Evolutionary conservation across 306 rosid species (phyloP), one percentile per base, ranked within the genome.

Genomic region (Mimosa bimucronata): DNA sequence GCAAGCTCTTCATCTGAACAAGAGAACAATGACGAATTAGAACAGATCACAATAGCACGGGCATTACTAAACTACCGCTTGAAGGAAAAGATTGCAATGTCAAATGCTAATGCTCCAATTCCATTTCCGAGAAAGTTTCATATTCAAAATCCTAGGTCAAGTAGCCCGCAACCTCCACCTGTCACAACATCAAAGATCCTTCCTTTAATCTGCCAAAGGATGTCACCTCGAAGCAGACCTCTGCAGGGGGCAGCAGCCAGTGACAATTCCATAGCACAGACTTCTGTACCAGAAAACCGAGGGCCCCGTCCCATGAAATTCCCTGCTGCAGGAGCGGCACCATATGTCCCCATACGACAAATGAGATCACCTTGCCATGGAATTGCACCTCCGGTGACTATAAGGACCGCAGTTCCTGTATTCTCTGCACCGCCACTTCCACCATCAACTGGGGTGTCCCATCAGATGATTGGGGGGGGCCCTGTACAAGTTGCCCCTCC

Each of bases 21-120:
- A 2, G 99, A 96, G 60, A 90, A 78, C 90, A 91, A 73, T 26
- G 99, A 96, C 66, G 99, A 96, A 79, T 79, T 93, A 74, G 99
- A 96, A 83, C 99, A 96, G 86, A 93, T 93, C 86, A 93, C 98
- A 2, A 88, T 96, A 85, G 97, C 99, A 6, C 88, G 98, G 69
- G 97, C 99, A 64, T 86, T 96, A 28, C 70, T 87, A 57, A 90
- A 87, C 76, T 96, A 86, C 85, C 97, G 97, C 1, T 66, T 86
- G 83, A 93, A 93, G 89, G 98, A 96, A 84, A 93, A 96, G 78
- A 85, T 89, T 76, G 79, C 90, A 26, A 87, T 85, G 89, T 78
- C 93, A 16, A 90, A 96, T 75, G 86, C 93, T 29, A 87, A 90
- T 82, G 87, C 92, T 48, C 87, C 85, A 7, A 87, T 91, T 86